Evolutionary conservation across 1,284 basidiomycete genomes (phyloP), one percentile per base, ranked within the genome.

Genomic region (Ustilago sp.): DNA sequence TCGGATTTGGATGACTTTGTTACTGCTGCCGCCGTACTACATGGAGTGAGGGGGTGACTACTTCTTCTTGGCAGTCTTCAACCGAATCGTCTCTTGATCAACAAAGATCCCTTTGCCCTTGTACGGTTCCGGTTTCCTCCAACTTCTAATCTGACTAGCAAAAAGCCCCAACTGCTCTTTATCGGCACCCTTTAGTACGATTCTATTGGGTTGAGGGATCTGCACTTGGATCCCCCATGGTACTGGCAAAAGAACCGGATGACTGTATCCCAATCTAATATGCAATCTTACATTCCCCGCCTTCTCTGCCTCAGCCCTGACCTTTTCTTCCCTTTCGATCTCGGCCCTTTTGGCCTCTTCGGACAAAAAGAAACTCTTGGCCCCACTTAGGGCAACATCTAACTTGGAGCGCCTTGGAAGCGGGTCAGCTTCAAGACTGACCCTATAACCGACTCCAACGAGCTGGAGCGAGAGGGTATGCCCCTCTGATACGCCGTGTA

Each of bases 391-490:
- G 2, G 83, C 82, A 1, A 74, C 53, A 35, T 82, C 66, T 23
- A 85, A 63, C 19, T 72, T 80, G 34, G 71, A 67, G 3, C 52
- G 61, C 0, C 77, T 62, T 11, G 62, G 81, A 55, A 78, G 62
- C 9, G 94, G 93, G 81, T 95, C 93, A 1, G 90, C 89, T 88
- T 99, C 96, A 63, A 99, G 87, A 2, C 91, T 90, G 3, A 92
- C 95, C 84, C 96, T 90, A 88, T 95, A 99, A 2, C 96, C 96
- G 47, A 99, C 95, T 41, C 96, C 97, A 68, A 98, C 96, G 66
- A 99, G 90, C 77, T 92, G 92, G 23, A 99, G 87, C 13, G 93
- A 91, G 8, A 93, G 89, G 0, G 89, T 90, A 88, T 94, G 98
- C 1, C 95, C 95, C 72, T 92, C 90, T 1, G 93, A 92, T 87